These are phyloP conservation scores for Petunia secreta DNA, from an alignment of 257 asterid species.

Conservation along the genomic window DNA sequence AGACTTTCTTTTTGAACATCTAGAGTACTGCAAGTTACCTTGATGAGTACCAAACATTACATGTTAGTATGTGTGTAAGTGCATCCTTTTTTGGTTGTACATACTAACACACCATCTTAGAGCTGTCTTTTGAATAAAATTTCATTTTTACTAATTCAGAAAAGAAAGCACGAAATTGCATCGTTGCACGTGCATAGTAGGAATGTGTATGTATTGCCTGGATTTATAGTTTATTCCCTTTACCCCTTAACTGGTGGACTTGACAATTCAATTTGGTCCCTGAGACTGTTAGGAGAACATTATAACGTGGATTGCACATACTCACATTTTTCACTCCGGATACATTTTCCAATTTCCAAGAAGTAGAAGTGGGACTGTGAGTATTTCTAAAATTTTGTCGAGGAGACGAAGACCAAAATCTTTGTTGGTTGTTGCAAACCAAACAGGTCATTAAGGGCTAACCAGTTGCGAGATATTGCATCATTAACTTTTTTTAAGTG, in stretches of 20 bases:
- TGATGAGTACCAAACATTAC: background rate
- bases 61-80: background rate
- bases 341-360: background rate
- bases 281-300: background rate
- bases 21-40: background rate
- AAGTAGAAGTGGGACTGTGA: background rate
- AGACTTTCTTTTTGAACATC: background rate
- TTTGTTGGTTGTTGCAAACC: constrained; percentile 1
- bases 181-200: background rate
- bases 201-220: background rate
- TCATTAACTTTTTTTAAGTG: background rate
- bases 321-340: background rate
- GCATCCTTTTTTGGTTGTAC: constrained; percentile 11
- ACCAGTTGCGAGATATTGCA: background rate
- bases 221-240: background rate
- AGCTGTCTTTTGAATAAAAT: background rate
- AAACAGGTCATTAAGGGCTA: background rate
- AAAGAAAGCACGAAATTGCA: background rate
- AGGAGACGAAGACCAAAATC: background rate
- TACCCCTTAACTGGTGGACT: background rate
- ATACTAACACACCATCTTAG: background rate
- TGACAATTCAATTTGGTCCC: background rate
- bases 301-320: background rate
- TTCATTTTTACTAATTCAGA: background rate
- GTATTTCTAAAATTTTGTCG: background rate